A percentile compares a stretch with the other conserved stretches of the same genome.
Evolutionary conservation across 345 rosid species (phyloP).

Genomic region (Euphorbia pulcherrima): DNA sequence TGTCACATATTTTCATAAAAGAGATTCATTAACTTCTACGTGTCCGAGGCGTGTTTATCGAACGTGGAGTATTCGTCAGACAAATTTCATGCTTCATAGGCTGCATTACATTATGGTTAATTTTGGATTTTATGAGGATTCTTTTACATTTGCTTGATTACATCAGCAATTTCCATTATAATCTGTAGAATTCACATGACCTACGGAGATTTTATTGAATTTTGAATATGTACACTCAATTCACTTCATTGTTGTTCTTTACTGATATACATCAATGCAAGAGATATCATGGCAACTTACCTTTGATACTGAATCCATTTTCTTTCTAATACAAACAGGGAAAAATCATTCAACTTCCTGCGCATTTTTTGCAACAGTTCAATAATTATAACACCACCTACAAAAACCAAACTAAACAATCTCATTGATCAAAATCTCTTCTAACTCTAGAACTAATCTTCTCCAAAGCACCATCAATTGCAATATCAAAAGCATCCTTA

Average conservation of each 20-base stretch:
- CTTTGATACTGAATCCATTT: constrained; percentile 10
- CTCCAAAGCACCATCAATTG: constrained; percentile 60
- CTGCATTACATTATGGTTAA: not conserved
- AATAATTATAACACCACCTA: constrained; percentile 9
- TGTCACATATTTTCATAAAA: too few species aligned
- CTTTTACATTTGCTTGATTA: not conserved
- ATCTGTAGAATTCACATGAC: not conserved
- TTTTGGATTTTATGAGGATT: not conserved
- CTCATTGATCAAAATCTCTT: constrained; percentile 16
- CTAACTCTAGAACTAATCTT: constrained; percentile 49
- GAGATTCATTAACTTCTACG: too few species aligned
- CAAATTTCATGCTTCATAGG: too few species aligned
- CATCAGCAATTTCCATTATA: too few species aligned
- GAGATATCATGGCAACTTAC: not conserved
- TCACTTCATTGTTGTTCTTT: not conserved
- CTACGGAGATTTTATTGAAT: not conserved
- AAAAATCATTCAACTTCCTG: not conserved
- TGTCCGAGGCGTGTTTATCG: too few species aligned
- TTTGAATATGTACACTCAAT: not conserved
- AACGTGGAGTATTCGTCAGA: too few species aligned
- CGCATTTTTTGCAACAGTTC: not conserved
- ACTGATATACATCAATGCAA: not conserved
- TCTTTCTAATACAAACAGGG: not conserved
- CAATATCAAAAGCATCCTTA: constrained; percentile 86
- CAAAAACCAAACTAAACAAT: not conserved